A percentile compares a stretch with the other conserved stretches of the same genome.
phyloP scores from a whole-genome alignment of 2,329 filamentous ascomycete species.

The Alternaria gansuensis region DNA sequence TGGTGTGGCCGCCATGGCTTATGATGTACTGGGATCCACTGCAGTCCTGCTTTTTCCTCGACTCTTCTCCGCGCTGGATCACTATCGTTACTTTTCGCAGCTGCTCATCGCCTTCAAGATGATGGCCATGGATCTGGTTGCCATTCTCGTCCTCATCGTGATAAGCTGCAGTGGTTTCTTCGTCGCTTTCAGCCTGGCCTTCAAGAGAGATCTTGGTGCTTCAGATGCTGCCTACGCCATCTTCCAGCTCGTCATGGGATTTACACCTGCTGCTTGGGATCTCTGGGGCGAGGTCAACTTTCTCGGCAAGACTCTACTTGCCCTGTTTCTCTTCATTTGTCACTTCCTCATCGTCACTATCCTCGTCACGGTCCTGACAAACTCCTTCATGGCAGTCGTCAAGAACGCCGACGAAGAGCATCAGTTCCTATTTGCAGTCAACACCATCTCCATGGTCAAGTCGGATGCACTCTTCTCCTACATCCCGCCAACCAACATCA shows the following conservation, averaged over 20 bases:
- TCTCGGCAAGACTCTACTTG: slow-evolving; percentile 78
- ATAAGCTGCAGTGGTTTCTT: slow-evolving; percentile 95
- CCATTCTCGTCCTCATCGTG: slow-evolving; percentile 82
- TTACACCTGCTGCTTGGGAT: slow-evolving; percentile 94
- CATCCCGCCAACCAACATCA: slow-evolving; percentile 87
- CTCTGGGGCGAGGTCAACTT: slow-evolving; percentile 83
- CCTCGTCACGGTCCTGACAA: slow-evolving; percentile 92
- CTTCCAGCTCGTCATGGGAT: slow-evolving; percentile 95
- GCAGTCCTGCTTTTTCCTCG: slow-evolving; percentile 89
- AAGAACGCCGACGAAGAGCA: slow-evolving; percentile 94
- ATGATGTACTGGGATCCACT: slow-evolving; percentile 91
- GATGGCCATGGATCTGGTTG: slow-evolving; percentile 89
- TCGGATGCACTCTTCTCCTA: slow-evolving; percentile 97
- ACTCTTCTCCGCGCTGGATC: slow-evolving; percentile 90
- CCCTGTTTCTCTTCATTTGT: slow-evolving; percentile 88
- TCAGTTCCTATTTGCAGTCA: slow-evolving; percentile 91
- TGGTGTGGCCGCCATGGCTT: slow-evolving; percentile 82
- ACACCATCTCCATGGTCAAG: slow-evolving; percentile 97
- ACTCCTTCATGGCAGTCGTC: slow-evolving; percentile 94
- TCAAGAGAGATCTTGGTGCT: slow-evolving; percentile 73
- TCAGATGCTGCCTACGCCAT: slow-evolving; percentile 84
- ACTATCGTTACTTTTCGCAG: slow-evolving; percentile 96
- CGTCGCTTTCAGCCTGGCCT: slow-evolving; percentile 88
- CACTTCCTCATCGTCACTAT: slow-evolving; percentile 96
- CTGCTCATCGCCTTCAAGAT: slow-evolving; percentile 91